Conservation (phyloP, 176 grass and related monocot species). For the Eragrostis nindensis region DNA sequence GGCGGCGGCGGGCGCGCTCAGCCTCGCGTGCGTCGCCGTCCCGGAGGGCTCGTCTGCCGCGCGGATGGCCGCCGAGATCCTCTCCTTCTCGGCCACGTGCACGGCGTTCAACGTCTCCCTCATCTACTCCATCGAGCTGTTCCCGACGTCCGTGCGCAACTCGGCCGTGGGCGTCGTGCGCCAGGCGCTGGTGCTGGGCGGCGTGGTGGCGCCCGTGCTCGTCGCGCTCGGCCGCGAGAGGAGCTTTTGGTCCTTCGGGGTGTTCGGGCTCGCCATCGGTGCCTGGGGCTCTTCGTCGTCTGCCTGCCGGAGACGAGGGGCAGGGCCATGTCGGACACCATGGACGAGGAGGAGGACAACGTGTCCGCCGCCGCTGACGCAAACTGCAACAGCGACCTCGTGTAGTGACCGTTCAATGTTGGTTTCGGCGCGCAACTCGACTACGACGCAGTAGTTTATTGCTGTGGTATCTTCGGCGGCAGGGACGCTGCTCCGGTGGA, state of each 20-base stretch:
- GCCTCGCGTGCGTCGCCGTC: slow-evolving; percentile 59
- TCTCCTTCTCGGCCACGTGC: slow-evolving; percentile 80
- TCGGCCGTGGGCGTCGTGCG: slow-evolving; percentile 75
- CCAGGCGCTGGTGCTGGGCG: slow-evolving; percentile 72
- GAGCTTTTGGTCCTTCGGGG: slow-evolving; percentile 73
- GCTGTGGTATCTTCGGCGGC: not conserved
- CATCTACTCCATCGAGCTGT: slow-evolving; percentile 88
- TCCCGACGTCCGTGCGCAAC: slow-evolving; percentile 86
- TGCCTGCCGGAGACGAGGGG: slow-evolving; percentile 86
- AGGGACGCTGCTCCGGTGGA: too few relatives aligned
- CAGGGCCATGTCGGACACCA: slow-evolving; percentile 73
- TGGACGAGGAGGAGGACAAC: slow-evolving; percentile 90
- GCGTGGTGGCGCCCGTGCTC: slow-evolving; percentile 68
- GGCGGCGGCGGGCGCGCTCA: slow-evolving; percentile 45
- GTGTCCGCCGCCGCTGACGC: slow-evolving; percentile 11
- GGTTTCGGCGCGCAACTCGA: too few relatives aligned
- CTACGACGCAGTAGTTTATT: not conserved
- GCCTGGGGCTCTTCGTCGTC: slow-evolving; percentile 50
- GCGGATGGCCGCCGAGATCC: slow-evolving; percentile 65
- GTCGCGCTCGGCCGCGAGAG: slow-evolving; percentile 64
- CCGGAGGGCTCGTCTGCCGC: slow-evolving; percentile 12
- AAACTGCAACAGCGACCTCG: slow-evolving; percentile 16
- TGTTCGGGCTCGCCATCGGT: slow-evolving; percentile 70
- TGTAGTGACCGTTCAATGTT: slow-evolving; percentile 28
- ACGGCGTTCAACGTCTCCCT: slow-evolving; percentile 70